These are phyloP conservation scores for Mycotypha africana DNA, from an alignment of 371 early-diverging fungal genomes.

Conservation along the genomic window DNA sequence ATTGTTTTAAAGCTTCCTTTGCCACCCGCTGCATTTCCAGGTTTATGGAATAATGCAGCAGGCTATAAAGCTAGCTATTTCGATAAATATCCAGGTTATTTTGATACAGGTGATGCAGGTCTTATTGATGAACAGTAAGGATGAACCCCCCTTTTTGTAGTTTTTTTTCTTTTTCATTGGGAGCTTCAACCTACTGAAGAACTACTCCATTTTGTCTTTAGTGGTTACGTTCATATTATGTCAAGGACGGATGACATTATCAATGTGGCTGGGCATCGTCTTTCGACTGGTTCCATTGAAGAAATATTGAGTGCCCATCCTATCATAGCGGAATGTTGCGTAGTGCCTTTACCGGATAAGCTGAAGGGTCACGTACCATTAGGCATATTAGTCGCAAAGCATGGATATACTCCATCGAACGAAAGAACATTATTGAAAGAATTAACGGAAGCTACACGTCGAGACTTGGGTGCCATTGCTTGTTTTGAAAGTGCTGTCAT, in stretches of 20 bases:
- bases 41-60: constrained; percentile 70
- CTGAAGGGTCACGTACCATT: constrained; percentile 70
- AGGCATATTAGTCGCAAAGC: constrained; percentile 53
- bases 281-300: constrained; percentile 93
- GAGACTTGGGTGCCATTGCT: constrained; percentile 74
- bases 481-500: constrained; percentile 64
- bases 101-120: constrained; percentile 84
- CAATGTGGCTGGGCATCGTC: constrained; percentile 88
- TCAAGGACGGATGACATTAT: constrained; percentile 93
- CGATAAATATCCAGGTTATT: constrained; percentile 74
- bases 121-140: constrained; percentile 71
- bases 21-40: constrained; percentile 71
- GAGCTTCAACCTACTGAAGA: too few species aligned
- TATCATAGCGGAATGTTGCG: constrained; percentile 74
- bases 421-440: constrained; percentile 34
- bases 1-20: constrained; percentile 78
- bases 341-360: constrained; percentile 60
- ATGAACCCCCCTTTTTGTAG: too few species aligned
- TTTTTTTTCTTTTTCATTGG: too few species aligned
- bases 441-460: constrained; percentile 45
- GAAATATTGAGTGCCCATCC: constrained; percentile 68
- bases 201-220: neutral
- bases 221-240: constrained; percentile 69
- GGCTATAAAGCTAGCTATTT: constrained; percentile 80
- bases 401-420: constrained; percentile 10